A percentile compares a stretch with the other conserved stretches of the same genome.
These are phyloP conservation scores for Solanum hybrid DNA, from an alignment of 305 asterid species.

Conservation along the genomic window DNA sequence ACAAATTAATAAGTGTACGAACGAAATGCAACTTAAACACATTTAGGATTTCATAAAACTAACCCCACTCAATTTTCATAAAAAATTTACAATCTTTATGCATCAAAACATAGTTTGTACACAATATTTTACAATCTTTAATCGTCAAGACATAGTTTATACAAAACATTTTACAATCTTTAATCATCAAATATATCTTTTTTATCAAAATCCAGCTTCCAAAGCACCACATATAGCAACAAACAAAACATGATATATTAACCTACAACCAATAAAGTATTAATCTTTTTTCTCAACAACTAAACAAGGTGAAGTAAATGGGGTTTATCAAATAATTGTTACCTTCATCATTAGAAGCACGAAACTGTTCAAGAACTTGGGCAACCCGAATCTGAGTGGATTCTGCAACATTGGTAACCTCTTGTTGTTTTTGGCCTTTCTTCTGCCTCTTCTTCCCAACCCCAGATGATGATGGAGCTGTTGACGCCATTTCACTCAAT, in stretches of 20 bases:
- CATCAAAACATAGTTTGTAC: background rate
- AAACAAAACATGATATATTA: background rate
- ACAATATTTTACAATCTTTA: background rate
- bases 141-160: background rate
- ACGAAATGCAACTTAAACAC: background rate
- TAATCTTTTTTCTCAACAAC: background rate
- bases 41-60: background rate
- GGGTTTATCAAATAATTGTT: background rate
- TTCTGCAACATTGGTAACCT: slow-evolving; percentile 21
- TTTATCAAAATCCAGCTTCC: background rate
- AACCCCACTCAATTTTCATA: background rate
- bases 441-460: slow-evolving; percentile 23
- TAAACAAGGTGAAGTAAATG: background rate
- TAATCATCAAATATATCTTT: background rate
- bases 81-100: background rate
- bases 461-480: slow-evolving; percentile 16
- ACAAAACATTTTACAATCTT: background rate
- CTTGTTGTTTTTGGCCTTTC: slow-evolving; percentile 11
- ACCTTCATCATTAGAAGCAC: slow-evolving; percentile 44
- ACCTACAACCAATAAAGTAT: background rate
- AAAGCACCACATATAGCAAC: background rate
- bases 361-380: slow-evolving; percentile 42
- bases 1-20: background rate
- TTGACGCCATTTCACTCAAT: slow-evolving; percentile 16
- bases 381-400: slow-evolving; percentile 37